These are phyloP conservation scores for Phtheirospermum japonicum DNA, from an alignment of 257 asterid species.

Conservation along the genomic window DNA sequence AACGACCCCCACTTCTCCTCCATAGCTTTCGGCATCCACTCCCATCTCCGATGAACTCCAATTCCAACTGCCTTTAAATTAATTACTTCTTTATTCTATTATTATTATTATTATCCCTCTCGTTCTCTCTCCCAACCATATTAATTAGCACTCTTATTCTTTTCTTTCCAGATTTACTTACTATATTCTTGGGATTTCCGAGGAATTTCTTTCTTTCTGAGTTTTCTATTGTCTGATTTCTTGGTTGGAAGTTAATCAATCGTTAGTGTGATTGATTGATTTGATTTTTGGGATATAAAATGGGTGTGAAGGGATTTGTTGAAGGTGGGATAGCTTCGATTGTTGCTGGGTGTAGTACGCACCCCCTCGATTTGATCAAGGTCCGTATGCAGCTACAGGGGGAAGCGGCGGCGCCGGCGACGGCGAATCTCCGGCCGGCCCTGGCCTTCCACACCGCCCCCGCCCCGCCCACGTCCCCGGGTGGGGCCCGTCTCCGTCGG, in stretches of 20 bases:
- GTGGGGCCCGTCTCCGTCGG: conserved; percentile 72
- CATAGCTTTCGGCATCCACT: conserved; percentile 68
- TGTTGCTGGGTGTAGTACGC: conserved; percentile 83
- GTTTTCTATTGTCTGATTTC: no score
- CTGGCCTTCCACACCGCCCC: conserved; percentile 43
- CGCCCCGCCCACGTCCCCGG: conserved; percentile 35
- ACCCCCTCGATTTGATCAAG: conserved; percentile 76
- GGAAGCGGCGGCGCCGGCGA: conserved; percentile 34
- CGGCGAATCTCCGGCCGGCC: conserved; percentile 56
- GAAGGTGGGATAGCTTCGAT: conserved; percentile 95
- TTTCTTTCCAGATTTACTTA: background rate
- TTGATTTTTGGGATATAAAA: no score
- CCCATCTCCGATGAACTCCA: no score
- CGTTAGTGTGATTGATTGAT: no score
- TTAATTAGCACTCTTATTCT: background rate
- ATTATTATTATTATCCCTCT: no score
- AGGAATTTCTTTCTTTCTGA: no score
- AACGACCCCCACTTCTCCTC: conserved; percentile 80
- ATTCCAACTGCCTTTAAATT: no score
- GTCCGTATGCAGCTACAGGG: conserved; percentile 93
- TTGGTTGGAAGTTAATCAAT: no score
- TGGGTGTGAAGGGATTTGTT: conserved; percentile 80
- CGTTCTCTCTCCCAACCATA: background rate
- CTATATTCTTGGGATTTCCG: background rate
- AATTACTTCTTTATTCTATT: no score